phyloP scores from a whole-genome alignment of 2,329 filamentous ascomycete species.

The Diplodia mutila region DNA sequence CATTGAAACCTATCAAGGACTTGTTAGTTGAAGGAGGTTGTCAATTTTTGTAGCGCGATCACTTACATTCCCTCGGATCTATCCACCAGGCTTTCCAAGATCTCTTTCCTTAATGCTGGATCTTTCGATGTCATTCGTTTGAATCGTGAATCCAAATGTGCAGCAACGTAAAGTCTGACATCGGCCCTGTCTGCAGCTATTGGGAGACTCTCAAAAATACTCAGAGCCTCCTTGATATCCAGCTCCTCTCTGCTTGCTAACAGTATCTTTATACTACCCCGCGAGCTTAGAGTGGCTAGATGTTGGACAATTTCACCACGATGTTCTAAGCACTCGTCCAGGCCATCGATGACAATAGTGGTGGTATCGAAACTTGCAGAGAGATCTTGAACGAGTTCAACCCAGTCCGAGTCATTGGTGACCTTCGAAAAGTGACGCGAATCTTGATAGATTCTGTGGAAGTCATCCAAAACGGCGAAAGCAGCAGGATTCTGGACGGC shows the following conservation, averaged over 20 bases:
- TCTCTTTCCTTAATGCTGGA: background rate
- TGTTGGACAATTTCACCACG: background rate
- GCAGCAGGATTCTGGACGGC: background rate
- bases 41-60: background rate
- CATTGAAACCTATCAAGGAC: background rate
- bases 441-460: background rate
- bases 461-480: background rate
- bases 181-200: background rate
- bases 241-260: background rate
- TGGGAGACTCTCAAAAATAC: background rate
- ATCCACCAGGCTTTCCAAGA: background rate
- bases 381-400: background rate
- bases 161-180: background rate
- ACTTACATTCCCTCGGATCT: slow-evolving; percentile 7
- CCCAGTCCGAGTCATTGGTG: background rate
- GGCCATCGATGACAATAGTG: slow-evolving; percentile 1
- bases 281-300: background rate
- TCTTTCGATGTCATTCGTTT: background rate
- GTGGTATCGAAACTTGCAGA: background rate
- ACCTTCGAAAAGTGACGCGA: too few species aligned
- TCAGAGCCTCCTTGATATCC: background rate
- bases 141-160: background rate
- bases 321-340: background rate
- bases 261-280: background rate
- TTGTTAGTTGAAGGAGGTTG: too few species aligned